Evolutionary conservation across 2,329 filamentous ascomycete species (phyloP), one percentile per base, ranked within the genome.

Genomic region (Venturia carpophila): DNA sequence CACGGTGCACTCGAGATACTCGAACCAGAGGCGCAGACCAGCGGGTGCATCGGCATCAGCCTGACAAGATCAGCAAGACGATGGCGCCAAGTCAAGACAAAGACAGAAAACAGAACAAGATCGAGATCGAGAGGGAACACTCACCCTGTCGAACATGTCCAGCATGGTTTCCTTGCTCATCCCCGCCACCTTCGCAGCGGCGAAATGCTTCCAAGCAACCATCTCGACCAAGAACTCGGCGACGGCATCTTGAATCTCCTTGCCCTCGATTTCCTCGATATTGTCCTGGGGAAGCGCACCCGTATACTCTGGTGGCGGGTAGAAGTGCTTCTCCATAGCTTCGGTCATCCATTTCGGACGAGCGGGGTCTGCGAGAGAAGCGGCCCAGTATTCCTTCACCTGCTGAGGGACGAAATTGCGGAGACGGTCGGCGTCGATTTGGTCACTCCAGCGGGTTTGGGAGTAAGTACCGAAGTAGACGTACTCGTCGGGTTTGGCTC

Each of bases 391-490:
- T 52, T 71, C 62, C 67, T 75, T 77, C 34, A 80, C 74, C 0
- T 69, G 27, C 27, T 70, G 62, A 3, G 79, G 76, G 0, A 81
- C 75, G 5, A 69, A 65, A 62, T 76, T 69, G 34, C 66, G 68
- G 69, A 78, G 72, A 24, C 73, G 72, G 42, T 80, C 78, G 65
- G 77, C 74, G 65, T 77, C 77, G 1, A 81, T 70, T 66, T 75
- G 76, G 68, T 80, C 79, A 42, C 71, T 74, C 73, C 74, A 78
- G 2, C 79, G 77, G 0, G 69, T 71, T 68, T 80, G 78, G 15
- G 72, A 73, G 72, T 81, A 81, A 65, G 75, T 71, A n/a, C 79
- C 79, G 58, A 73, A 77, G 71, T 81, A 81, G 1, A 71, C 67
- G 67, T 79, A 81, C 10, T 67, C 67, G n/a, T 67, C 61, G 19